Conservation (phyloP, 441 rosid genomes). For the Gossypium laxum region DNA sequence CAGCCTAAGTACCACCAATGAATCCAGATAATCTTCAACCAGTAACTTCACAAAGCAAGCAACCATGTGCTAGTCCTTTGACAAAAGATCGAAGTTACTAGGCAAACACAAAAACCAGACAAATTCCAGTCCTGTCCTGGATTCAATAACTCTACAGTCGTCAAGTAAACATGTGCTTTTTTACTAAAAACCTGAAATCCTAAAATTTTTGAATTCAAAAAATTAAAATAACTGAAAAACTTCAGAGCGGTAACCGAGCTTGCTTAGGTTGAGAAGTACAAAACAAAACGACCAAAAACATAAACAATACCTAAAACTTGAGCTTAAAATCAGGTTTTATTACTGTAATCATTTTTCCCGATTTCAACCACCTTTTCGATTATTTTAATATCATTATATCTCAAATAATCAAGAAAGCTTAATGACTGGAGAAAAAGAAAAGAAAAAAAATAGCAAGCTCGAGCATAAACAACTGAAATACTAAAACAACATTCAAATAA, state of each 20-base stretch:
- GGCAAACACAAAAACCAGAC: not conserved
- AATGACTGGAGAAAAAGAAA: conserved; percentile 1
- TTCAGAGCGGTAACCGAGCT: not conserved
- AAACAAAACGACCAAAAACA: conserved; percentile 14
- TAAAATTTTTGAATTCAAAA: not conserved
- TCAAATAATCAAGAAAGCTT: not conserved
- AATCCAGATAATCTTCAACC: conserved; percentile 3
- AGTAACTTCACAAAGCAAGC: conserved; percentile 17
- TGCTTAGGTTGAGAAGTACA: conserved; percentile 19
- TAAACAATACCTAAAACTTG: not conserved
- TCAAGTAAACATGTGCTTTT: conserved; percentile 15
- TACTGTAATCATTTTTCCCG: not conserved
- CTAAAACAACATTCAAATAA: not conserved
- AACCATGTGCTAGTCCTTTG: conserved; percentile 16
- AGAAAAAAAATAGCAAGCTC: not conserved
- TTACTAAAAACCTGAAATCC: conserved; percentile 7
- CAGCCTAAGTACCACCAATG: conserved; percentile 5
- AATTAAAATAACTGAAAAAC: not conserved
- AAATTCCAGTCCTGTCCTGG: conserved; percentile 9
- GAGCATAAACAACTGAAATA: not conserved
- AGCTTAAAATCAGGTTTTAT: not conserved
- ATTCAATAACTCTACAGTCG: conserved; percentile 8
- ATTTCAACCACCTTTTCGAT: conserved; percentile 2
- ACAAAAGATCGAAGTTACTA: not conserved
- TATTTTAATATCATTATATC: not conserved